Conservation (phyloP, 345 rosid species). For the Lepidium aucheri region DNA sequence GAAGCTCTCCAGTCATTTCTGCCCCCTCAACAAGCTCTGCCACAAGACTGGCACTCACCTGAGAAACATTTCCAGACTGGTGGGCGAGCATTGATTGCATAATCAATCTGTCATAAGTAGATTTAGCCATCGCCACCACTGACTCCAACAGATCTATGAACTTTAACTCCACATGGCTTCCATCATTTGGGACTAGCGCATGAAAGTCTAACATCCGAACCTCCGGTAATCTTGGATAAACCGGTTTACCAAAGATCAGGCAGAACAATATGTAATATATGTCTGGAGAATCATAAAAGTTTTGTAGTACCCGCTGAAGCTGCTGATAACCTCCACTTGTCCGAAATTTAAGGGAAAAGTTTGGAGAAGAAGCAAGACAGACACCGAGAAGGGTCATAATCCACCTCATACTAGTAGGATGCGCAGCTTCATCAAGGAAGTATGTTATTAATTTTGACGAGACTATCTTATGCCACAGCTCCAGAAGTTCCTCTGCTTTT, state of each 20-base stretch:
- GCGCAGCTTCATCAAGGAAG: slow-evolving; percentile 98
- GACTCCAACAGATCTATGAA: slow-evolving; percentile 93
- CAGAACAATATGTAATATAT: slow-evolving; percentile 94
- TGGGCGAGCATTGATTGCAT: slow-evolving; percentile 85
- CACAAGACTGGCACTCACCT: slow-evolving; percentile 76
- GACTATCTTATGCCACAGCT: slow-evolving; percentile 98
- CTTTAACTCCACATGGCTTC: slow-evolving; percentile 67
- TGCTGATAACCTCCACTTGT: slow-evolving; percentile 94
- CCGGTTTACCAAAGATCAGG: slow-evolving; percentile 89
- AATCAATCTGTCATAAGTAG: slow-evolving; percentile 86
- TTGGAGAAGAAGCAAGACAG: slow-evolving; percentile 86
- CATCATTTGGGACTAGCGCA: slow-evolving; percentile 90
- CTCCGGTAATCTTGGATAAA: slow-evolving; percentile 95
- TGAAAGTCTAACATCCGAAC: slow-evolving; percentile 99
- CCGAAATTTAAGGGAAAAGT: slow-evolving; percentile 89
- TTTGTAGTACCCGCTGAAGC: slow-evolving; percentile 78
- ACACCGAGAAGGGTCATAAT: slow-evolving; percentile 98
- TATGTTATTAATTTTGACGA: slow-evolving; percentile 94
- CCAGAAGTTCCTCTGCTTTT: slow-evolving; percentile 85
- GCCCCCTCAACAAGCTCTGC: slow-evolving; percentile 92
- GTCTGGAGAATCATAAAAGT: slow-evolving; percentile 98
- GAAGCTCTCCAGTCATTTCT: slow-evolving; percentile 96
- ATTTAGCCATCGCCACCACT: slow-evolving; percentile 85
- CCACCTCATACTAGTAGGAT: slow-evolving; percentile 99
- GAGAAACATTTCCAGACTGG: slow-evolving; percentile 87